Evolutionary conservation across 179 eudicot genomes (phyloP), one percentile per base, ranked within the genome.

Genomic region (Vitellaria paradoxa): DNA sequence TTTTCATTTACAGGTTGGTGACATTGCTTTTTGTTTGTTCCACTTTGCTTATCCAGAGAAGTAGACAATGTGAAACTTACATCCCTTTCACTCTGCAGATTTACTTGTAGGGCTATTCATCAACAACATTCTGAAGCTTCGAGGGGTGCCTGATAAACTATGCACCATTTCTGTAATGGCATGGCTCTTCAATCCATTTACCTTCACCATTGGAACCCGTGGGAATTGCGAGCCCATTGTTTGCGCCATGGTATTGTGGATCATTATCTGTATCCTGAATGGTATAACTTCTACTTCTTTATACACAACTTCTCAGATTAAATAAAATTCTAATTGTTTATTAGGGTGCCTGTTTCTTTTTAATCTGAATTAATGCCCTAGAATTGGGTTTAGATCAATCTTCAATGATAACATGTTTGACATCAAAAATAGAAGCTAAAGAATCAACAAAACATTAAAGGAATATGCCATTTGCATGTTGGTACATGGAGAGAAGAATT

Each of bases 191-290:
- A 96, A 96, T 83, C 99, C 99, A 68, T 96, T 96, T 83, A 96
- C 99, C 73, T 96, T 96, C 90, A 96, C 98, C 42, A 96, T 96
- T 71, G 99, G 99, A 84, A 96, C 99, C 53, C 97, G 99, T 50
- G 99, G 99, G 76, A 96, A 96, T 78, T 96, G 99, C 85, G 99
- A 96, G 83, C 98, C 99, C 46, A 83, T 93, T 67, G 89, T 91
- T 53, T 96, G 99, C 87, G 97, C 97, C 69, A 91, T 86, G 80
- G 85, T 96, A 83, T 79, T 96, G 83, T 96, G 99, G 99, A 89
- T 96, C 83, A 86, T 96, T 68, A 79, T 89, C 63, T 93, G 97
- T 85, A 87, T 96, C 67, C 84, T 96, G 89, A 93, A 84, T 13
- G 99, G 99, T 96, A 89, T 62, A 49, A 47, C 55, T 76, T 74